A percentile compares a stretch with the other conserved stretches of the same genome.
These are phyloP conservation scores for Penicillium fuscoglaucum DNA, from an alignment of 2,329 filamentous ascomycete species.

Conservation along the genomic window DNA sequence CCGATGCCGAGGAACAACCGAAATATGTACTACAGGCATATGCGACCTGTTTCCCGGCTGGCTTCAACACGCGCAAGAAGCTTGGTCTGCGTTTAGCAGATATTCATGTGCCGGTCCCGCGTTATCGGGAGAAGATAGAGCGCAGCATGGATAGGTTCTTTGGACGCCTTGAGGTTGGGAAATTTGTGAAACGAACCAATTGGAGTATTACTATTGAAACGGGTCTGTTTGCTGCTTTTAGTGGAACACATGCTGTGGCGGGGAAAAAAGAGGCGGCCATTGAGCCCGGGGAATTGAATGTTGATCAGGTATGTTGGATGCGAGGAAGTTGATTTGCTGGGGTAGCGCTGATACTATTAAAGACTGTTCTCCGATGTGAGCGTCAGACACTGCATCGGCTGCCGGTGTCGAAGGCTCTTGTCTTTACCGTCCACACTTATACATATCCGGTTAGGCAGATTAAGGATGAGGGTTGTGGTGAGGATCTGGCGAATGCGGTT, in stretches of 20 bases:
- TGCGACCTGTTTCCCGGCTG: slow-evolving; percentile 57
- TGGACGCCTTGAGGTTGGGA: slow-evolving; percentile 53
- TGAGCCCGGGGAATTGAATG: slow-evolving; percentile 43
- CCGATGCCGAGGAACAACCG: slow-evolving; percentile 22
- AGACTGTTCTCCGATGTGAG: slow-evolving; percentile 57
- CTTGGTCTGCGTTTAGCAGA: slow-evolving; percentile 53
- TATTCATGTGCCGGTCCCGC: slow-evolving; percentile 61
- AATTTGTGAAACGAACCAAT: slow-evolving; percentile 58
- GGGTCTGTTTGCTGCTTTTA: slow-evolving; percentile 44
- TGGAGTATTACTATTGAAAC: slow-evolving; percentile 45
- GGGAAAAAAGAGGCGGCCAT: slow-evolving; percentile 21
- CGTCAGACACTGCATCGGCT: slow-evolving; percentile 63
- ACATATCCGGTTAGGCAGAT: slow-evolving; percentile 57
- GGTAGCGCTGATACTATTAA: slow-evolving; percentile 12
- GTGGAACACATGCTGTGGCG: slow-evolving; percentile 34
- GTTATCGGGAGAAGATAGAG: slow-evolving; percentile 58
- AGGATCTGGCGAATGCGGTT: slow-evolving; percentile 57
- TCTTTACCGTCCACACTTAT: slow-evolving; percentile 66
- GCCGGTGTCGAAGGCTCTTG: slow-evolving; percentile 53
- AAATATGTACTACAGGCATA: slow-evolving; percentile 60
- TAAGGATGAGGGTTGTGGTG: slow-evolving; percentile 57
- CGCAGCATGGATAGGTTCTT: slow-evolving; percentile 65
- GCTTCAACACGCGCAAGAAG: slow-evolving; percentile 59
- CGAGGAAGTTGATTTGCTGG: not conserved
- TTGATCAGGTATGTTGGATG: slow-evolving; percentile 43